Conservation (phyloP, 1,284 basidiomycete genomes). For the Retiboletus fuscus region DNA sequence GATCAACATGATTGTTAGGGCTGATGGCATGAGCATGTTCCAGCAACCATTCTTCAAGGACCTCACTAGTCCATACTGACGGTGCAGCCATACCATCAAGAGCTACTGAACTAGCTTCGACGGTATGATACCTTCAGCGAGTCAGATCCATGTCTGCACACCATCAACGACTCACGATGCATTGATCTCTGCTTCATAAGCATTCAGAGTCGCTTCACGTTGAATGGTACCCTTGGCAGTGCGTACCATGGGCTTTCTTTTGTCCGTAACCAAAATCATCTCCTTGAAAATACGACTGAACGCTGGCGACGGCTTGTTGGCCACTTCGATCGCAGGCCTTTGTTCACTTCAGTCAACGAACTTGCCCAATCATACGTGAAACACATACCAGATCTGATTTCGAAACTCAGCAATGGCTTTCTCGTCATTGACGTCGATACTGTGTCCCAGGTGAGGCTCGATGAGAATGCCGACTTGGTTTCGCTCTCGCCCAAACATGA, state of each 20-base stretch:
- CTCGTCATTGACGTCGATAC: constrained; percentile 4
- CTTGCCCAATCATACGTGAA: not conserved
- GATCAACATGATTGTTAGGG: constrained; percentile 23
- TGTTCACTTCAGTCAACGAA: not conserved
- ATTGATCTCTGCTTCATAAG: constrained; percentile 5
- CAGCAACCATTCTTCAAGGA: constrained; percentile 42
- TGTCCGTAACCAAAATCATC: constrained; percentile 35
- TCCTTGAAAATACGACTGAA: constrained; percentile 43
- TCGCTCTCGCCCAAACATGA: constrained; percentile 9
- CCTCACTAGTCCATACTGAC: constrained; percentile 38
- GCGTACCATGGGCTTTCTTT: constrained; percentile 32
- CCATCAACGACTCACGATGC: not conserved
- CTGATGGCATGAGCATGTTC: constrained; percentile 45
- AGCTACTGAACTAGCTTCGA: constrained; percentile 39
- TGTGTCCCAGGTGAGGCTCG: not conserved
- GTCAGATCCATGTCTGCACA: not conserved
- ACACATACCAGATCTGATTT: constrained; percentile 51
- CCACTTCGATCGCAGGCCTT: constrained; percentile 37
- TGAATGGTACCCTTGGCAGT: constrained; percentile 35
- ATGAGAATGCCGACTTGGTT: constrained; percentile 7
- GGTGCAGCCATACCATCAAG: constrained; percentile 18
- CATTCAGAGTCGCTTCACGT: constrained; percentile 21
- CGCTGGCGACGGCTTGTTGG: constrained; percentile 33
- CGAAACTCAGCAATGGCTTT: constrained; percentile 44
- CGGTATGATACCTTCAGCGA: constrained; percentile 41